Evolutionary conservation across 2,329 filamentous ascomycete species (phyloP).

Genomic region (Fusarium illudens): DNA sequence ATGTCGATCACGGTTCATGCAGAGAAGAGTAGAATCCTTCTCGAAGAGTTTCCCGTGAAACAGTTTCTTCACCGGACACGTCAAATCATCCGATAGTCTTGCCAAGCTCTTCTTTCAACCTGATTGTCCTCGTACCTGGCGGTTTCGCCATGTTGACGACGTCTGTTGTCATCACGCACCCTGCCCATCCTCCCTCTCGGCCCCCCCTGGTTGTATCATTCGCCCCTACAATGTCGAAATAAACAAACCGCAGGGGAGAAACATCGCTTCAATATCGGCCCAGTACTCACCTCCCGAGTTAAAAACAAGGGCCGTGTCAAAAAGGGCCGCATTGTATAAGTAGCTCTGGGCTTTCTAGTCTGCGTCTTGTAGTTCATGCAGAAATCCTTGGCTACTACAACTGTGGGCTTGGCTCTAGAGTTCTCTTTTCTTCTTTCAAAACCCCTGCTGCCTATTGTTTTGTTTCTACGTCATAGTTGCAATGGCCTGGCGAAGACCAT

Average conservation of each 20-base stretch:
- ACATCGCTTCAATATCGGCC: not conserved
- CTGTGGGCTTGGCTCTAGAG: not conserved
- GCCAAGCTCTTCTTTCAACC: not conserved
- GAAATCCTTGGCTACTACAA: not conserved
- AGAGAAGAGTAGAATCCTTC: not conserved
- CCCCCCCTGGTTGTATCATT: slow-evolving; percentile 5
- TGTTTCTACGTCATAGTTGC: not conserved
- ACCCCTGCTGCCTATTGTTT: not conserved
- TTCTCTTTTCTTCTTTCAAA: not conserved
- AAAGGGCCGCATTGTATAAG: not conserved
- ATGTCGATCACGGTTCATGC: not conserved
- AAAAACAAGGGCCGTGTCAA: not conserved
- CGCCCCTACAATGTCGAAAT: slow-evolving; percentile 3
- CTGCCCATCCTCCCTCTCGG: not conserved
- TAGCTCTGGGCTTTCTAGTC: not conserved
- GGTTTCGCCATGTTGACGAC: not conserved
- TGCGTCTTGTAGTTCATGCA: not conserved
- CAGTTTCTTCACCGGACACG: not conserved
- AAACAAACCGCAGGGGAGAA: not conserved
- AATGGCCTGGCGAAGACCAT: not conserved
- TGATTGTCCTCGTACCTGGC: not conserved
- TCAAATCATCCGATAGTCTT: not conserved
- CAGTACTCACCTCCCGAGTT: not conserved
- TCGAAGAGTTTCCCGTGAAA: not conserved
- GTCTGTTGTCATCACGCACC: not conserved